Evolutionary conservation across 179 eudicot genomes (phyloP), one percentile per base, ranked within the genome.

Genomic region (Drosera spatulata): DNA sequence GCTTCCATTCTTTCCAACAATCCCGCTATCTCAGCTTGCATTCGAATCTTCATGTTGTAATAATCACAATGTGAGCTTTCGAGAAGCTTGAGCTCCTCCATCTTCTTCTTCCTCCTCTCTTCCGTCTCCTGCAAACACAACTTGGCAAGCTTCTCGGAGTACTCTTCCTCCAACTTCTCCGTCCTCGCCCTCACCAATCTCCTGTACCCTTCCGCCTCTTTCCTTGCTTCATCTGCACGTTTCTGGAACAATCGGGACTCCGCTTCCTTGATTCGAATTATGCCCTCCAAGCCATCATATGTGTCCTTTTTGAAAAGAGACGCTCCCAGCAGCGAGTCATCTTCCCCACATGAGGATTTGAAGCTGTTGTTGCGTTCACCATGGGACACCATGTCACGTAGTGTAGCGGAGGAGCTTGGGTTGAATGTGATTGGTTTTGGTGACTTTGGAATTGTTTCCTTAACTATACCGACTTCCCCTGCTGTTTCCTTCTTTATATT

Each of bases 161-260:
- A 88, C 63, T 88, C 94, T 60, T 76, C 81, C 46, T 88, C 94
- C 71, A 86, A 38, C 61, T 83, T 83, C 73, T 83, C 84, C 2
- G 69, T 74, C 72, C 73, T 76, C 56, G 62, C 53, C 61, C 77
- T 69, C 41, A 77, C 77, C 79, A 81, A 66, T 38, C 71, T 68
- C 46, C 66, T 64, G 61, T 74, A 81, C 12, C 67, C 63, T 48
- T 85, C 90, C 4, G 85, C 82, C 63, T 88, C 96, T 56, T 80
- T 79, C 44, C 85, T 64, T 2, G 94, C 96, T 67, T 85, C 96
- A 39, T 88, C 94, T 44, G 96, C 94, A 38, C 82, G 76, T 54
- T 50, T 75, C 72, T 81, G 87, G 78, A 85, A 86, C 90, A 88
- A 83, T 64, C 78, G 75, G 7, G 87, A 85, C 67, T 85, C 90